Percentiles rank a stretch among this genome's conserved stretches.
Evolutionary conservation across 208 protist species (phyloP).

Genomic region (Leishmania amazonensis): DNA sequence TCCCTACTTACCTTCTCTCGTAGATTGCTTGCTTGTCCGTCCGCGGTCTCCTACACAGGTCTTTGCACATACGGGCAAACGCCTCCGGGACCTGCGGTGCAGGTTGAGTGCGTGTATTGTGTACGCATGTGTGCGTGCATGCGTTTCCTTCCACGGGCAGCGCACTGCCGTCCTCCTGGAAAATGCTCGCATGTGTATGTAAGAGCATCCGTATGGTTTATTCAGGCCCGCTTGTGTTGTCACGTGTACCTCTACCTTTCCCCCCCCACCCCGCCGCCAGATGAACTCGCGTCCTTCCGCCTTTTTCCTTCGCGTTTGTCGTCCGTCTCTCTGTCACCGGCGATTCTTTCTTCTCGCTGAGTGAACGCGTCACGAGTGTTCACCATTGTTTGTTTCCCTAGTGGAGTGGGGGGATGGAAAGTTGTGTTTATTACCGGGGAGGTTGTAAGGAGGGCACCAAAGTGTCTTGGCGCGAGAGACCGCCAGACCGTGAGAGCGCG

Average conservation of each 20-base stretch:
- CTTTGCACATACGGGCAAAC: slow-evolving; percentile 5
- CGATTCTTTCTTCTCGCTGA: not conserved
- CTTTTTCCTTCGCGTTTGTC: not conserved
- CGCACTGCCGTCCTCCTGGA: not conserved
- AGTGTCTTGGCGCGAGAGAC: not conserved
- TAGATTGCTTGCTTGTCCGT: not conserved
- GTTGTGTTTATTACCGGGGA: too few species aligned
- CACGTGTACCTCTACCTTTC: not conserved
- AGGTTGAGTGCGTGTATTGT: not conserved
- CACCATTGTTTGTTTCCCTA: not conserved
- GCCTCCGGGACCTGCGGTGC: not conserved
- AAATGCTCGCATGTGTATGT: not conserved
- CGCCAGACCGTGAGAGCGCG: too few species aligned
- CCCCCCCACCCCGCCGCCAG: not conserved
- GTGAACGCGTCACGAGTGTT: not conserved
- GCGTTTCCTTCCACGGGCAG: not conserved
- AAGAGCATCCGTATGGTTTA: not conserved
- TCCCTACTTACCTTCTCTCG: not conserved
- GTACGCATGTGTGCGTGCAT: not conserved
- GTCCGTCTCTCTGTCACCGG: too few species aligned
- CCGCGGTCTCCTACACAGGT: not conserved
- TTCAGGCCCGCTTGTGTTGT: not conserved
- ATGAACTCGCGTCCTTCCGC: not conserved
- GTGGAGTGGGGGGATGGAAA: not conserved
- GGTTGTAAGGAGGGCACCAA: not conserved